Evolutionary conservation across 2,329 filamentous ascomycete genomes (phyloP), one percentile per base, ranked within the genome.

Genomic region (Esteya vermicola): DNA sequence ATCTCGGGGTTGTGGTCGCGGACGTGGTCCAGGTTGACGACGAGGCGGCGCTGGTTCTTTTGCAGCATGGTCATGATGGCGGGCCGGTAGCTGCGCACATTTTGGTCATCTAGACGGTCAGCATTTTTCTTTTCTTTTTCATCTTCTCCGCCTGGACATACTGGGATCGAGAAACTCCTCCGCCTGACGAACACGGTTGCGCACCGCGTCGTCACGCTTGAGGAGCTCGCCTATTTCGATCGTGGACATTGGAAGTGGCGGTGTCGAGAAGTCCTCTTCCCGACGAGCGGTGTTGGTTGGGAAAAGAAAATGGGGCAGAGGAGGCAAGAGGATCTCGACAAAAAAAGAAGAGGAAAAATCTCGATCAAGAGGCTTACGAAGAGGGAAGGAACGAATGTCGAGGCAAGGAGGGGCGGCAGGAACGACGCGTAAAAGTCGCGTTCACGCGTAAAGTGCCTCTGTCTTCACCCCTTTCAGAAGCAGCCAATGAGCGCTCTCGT

Each of bases 111-210:
- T 72, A 44, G 40, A 14, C 5, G 34, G 18, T 33, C 31, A 33
- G 31, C n/a, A 13, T 6, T 14, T 30, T 30, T 30, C 27, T 30
- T 30, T 30, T 30, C n/a, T 9, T 31, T 16, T 31, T 31, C 9
- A 16, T 14, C 28, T 16, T 31, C 28, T 31, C 18, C 14, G 10
- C 26, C n/a, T 28, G 12, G 27, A 46, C 39, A 2, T 26, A 94
- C 86, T 79, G 45, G 89, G 89, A 66, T 95, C 89, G 33, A 96
- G 75, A 55, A 96, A 95, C 58, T 95, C 88, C 52, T 81, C 74
- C n/a, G 85, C 86, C 48, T 81, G 76, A 52, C 85, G 81, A 58
- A 94, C 76, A 53, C 86, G 84, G 64, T 93, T 80, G 51, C 77
- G 74, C 52, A 81, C 78, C 49, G 81, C 85, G 61, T 91, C 84